Evolutionary conservation across 768 basidiomycete genomes (phyloP).

Genomic region (Auricularia heimuer): DNA sequence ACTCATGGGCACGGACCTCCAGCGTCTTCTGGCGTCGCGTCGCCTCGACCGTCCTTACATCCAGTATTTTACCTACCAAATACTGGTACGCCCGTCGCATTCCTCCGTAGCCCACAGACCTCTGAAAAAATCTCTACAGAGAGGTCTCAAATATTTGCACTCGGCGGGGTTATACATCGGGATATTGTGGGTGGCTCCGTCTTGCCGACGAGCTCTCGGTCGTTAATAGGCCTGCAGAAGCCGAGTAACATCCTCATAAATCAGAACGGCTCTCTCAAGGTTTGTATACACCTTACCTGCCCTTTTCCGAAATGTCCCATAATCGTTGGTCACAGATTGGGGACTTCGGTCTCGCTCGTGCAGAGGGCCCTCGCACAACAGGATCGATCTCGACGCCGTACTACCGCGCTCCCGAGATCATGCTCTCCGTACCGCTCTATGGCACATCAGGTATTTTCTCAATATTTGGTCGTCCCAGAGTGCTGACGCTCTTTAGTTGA

Average conservation of each 20-base stretch:
- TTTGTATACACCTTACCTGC: background rate
- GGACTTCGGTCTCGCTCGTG: constrained; percentile 31
- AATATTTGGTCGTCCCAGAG: too few species aligned
- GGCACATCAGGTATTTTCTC: constrained; percentile 10
- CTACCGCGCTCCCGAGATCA: constrained; percentile 38
- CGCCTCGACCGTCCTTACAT: constrained; percentile 3
- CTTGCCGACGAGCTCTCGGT: too few species aligned
- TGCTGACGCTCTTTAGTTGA: background rate
- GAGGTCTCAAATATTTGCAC: background rate
- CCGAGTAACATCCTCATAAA: constrained; percentile 1
- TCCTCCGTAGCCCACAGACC: background rate
- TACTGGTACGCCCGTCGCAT: background rate
- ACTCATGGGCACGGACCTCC: background rate
- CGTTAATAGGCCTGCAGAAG: background rate
- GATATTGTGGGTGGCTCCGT: background rate
- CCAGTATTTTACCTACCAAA: background rate
- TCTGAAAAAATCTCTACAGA: background rate
- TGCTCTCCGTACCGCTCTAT: constrained; percentile 37
- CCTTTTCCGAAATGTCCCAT: background rate
- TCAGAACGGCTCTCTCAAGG: background rate
- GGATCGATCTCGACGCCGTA: constrained; percentile 33
- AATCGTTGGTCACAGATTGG: constrained; percentile 18
- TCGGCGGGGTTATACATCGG: background rate
- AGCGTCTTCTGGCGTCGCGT: background rate
- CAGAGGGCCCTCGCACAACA: constrained; percentile 15